A percentile compares a stretch with the other conserved stretches of the same genome.
These are phyloP conservation scores for Gynandropsis gynandra DNA, from an alignment of 345 rosid genomes.

Conservation along the genomic window DNA sequence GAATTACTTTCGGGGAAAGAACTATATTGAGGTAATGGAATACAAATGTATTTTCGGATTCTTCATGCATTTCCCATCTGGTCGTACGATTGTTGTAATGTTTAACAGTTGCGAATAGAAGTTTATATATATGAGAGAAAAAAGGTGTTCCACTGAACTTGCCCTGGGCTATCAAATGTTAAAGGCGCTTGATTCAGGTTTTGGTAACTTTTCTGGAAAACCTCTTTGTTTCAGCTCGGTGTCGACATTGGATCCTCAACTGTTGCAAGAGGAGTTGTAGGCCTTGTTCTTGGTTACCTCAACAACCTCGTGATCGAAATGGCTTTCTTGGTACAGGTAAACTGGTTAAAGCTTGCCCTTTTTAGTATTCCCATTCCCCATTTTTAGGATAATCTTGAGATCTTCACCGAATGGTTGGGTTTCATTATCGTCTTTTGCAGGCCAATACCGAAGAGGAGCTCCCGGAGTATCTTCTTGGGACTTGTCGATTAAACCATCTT, in stretches of 20 bases:
- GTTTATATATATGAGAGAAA: not conserved
- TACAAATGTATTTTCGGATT: too few relatives aligned
- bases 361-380: not conserved
- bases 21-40: constrained; percentile 78
- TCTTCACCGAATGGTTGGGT: constrained; percentile 1
- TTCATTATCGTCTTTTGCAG: constrained; percentile 28
- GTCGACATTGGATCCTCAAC: constrained; percentile 92
- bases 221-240: constrained; percentile 55
- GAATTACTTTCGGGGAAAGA: constrained; percentile 78
- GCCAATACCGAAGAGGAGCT: constrained; percentile 87
- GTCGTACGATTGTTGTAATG: too few relatives aligned
- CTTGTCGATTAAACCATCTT: constrained; percentile 81
- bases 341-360: not conserved
- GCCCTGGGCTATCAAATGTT: too few relatives aligned
- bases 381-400: not conserved
- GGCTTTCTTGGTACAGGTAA: constrained; percentile 93
- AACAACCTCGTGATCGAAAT: constrained; percentile 87
- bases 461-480: constrained; percentile 85
- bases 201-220: not conserved
- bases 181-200: not conserved
- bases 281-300: constrained; percentile 94
- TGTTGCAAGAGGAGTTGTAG: constrained; percentile 91
- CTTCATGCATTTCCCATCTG: too few relatives aligned
- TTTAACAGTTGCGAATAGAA: constrained; percentile 1
- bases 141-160: too few relatives aligned